Evolutionary conservation across 2,329 filamentous ascomycete species (phyloP), one percentile per base, ranked within the genome.

Genomic region (Didymella exigua): DNA sequence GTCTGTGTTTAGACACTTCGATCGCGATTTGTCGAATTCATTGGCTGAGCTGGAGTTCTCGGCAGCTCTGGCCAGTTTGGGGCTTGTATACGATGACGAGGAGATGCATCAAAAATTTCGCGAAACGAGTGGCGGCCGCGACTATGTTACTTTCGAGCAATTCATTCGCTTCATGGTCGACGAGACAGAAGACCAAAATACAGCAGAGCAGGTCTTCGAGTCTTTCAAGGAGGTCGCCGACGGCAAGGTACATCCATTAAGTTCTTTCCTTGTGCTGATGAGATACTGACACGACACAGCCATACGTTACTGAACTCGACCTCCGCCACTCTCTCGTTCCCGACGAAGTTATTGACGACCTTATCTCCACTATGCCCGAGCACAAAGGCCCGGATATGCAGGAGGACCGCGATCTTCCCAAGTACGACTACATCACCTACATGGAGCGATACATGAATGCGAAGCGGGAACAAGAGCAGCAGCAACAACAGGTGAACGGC

Each of bases 141-240:
- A 88, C 75, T 85, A 89, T 62, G 95, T 99, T 46, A 95, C 90
- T 4, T 99, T 99, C 72, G 95, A 99, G 79, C 93, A 98, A 76
- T 99, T 99, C 72, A 99, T 99, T 74, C 88, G 91, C 33, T 99
- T 99, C 82, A 99, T 99, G 95, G 95, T 99, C 42, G 91, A 96
- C 66, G 95, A 97, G 44, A 99, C 95, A 11, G 95, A 99, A 77
- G 95, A 99, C 72, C 95, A 99, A 78, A 97, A 99, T 75, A 97
- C 93, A 4, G 95, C 95, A 11, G 95, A 98, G 77, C 95, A 99
- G 76, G 95, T 99, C 5, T 98, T 95, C 80, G 93, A 99, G 78
- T 96, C 90, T 61, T 99, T 99, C 85, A 87, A 88, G 54, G 95
- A 99, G 77, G 95, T 99, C 40, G 95, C 95, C 16, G 95, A 99